phyloP scores from a whole-genome alignment of 257 asterid genomes.

The Solanum verrucosum region DNA sequence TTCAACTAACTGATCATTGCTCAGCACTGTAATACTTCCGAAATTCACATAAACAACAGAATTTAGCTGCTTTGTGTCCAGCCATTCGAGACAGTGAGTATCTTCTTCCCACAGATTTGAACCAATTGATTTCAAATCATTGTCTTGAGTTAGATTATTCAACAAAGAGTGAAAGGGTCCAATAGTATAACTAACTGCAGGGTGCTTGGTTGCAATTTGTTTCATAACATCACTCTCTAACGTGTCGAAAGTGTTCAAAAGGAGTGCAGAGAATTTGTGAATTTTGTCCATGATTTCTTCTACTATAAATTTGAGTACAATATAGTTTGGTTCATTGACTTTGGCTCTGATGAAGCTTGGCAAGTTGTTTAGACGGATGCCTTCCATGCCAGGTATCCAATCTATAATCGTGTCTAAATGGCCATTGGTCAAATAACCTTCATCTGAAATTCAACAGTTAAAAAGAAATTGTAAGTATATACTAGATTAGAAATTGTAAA shows the following conservation, averaged over 20 bases:
- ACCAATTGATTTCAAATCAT: background rate
- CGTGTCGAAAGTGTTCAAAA: conserved; percentile 10
- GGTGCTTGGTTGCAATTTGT: conserved; percentile 1
- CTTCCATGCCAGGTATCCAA: conserved; percentile 25
- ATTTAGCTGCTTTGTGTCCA: conserved; percentile 4
- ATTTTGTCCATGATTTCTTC: conserved; percentile 8
- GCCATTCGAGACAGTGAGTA: conserved; percentile 22
- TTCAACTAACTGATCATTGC: conserved; percentile 6
- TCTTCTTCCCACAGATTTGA: conserved; percentile 34
- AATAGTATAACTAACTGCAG: conserved; percentile 4
- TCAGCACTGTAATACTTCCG: conserved; percentile 10
- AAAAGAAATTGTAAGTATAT: background rate
- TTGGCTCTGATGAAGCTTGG: conserved; percentile 19
- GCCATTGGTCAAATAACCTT: conserved; percentile 11
- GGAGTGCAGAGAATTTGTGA: conserved; percentile 9
- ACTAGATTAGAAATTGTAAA: background rate
- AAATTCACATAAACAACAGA: conserved; percentile 31
- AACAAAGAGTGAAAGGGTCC: conserved; percentile 20
- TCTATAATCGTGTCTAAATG: conserved; percentile 13
- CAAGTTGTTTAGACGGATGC: conserved; percentile 10
- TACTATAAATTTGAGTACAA: background rate
- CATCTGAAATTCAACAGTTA: conserved; percentile 5
- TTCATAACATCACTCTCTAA: conserved; percentile 11
- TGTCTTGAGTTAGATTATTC: background rate
- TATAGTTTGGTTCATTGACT: conserved; percentile 7